These are phyloP conservation scores for Pilasporangium apinafurcum DNA, from an alignment of 352 stramenopile genomes.

Conservation along the genomic window DNA sequence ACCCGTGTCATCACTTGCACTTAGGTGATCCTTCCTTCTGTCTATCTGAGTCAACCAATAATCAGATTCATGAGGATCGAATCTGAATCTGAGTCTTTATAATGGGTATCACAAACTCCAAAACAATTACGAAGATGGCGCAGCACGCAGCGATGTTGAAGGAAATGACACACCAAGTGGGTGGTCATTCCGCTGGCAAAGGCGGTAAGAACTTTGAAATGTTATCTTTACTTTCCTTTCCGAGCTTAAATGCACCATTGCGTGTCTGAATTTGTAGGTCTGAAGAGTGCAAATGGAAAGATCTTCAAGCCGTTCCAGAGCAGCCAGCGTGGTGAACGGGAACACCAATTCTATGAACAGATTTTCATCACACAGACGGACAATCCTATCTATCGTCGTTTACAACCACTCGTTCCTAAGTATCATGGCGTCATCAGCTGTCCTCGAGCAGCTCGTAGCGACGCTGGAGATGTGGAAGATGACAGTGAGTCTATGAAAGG, in stretches of 20 bases:
- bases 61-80: background rate
- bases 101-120: background rate
- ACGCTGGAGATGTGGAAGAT: background rate
- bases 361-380: constrained; percentile 28
- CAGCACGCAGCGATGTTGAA: constrained; percentile 14
- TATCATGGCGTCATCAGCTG: constrained; percentile 55
- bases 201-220: constrained; percentile 29
- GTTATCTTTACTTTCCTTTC: background rate
- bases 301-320: constrained; percentile 87
- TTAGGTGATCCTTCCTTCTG: too few species aligned
- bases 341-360: constrained; percentile 73
- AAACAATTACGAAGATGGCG: constrained; percentile 4
- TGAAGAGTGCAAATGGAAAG: constrained; percentile 53
- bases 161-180: constrained; percentile 72
- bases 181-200: constrained; percentile 66
- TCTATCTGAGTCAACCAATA: too few species aligned
- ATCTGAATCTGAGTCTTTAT: constrained; percentile 1
- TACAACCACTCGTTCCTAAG: constrained; percentile 41
- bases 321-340: constrained; percentile 63
- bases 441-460: too few species aligned
- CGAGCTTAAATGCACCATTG: background rate
- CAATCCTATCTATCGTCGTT: constrained; percentile 12
- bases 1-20: too few species aligned
- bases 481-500: background rate
- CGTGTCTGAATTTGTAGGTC: too few species aligned